Evolutionary conservation across 345 rosid species (phyloP).

Genomic region (Arabis alpina): DNA sequence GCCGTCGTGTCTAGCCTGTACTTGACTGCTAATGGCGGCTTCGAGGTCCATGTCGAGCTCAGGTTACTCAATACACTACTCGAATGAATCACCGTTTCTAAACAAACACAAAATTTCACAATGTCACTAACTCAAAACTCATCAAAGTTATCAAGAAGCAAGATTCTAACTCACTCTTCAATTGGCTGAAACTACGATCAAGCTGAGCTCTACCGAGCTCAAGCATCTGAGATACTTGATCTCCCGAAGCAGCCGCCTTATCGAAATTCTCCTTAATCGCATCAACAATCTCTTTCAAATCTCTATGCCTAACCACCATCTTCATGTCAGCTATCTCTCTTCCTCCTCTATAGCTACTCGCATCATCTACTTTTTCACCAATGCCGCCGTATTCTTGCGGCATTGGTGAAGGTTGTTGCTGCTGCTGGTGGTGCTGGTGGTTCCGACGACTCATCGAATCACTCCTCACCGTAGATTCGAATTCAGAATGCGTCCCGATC

Average conservation of each 20-base stretch:
- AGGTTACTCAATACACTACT: conserved; percentile 79
- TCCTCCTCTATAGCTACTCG: conserved; percentile 56
- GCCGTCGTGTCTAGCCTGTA: conserved; percentile 68
- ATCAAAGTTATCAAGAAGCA: background rate
- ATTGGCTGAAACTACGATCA: conserved; percentile 84
- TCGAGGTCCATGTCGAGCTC: conserved; percentile 94
- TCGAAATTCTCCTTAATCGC: conserved; percentile 84
- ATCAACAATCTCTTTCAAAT: conserved; percentile 85
- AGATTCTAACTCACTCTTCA: conserved; percentile 63
- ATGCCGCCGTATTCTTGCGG: conserved; percentile 35
- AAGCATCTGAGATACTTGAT: conserved; percentile 76
- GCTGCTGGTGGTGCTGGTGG: conserved; percentile 26
- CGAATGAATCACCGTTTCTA: conserved; percentile 97
- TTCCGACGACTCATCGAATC: conserved; percentile 28
- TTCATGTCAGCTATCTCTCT: conserved; percentile 66
- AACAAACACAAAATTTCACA: conserved; percentile 19
- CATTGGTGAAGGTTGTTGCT: conserved; percentile 34
- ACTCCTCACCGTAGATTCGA: conserved; percentile 53
- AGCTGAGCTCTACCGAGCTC: conserved; percentile 89
- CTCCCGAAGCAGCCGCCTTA: conserved; percentile 75
- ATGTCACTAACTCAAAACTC: background rate
- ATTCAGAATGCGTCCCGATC: conserved; percentile 65
- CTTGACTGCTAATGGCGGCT: conserved; percentile 94
- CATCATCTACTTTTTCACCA: conserved; percentile 44
- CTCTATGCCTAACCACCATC: conserved; percentile 88